Evolutionary conservation across 2,329 filamentous ascomycete genomes (phyloP).

Genomic region (Beauveria australis): DNA sequence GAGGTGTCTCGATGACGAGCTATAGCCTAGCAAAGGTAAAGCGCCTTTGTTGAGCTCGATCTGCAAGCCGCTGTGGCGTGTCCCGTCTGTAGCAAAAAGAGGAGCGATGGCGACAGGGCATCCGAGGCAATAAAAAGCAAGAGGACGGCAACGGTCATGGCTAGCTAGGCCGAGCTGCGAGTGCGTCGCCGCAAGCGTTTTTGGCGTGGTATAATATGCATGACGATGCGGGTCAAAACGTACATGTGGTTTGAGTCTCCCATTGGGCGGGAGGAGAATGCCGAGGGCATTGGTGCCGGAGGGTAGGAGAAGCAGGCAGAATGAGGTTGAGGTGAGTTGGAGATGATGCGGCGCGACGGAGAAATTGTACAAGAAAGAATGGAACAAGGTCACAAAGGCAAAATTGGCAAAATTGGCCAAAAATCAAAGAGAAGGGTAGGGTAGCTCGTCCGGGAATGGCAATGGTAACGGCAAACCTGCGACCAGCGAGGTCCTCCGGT

Average conservation of each 20-base stretch:
- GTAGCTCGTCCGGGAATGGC: not conserved
- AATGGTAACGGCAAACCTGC: not conserved
- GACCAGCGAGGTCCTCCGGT: not conserved
- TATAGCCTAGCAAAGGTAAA: not conserved
- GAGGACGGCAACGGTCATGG: not conserved
- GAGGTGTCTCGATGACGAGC: constrained; percentile 1
- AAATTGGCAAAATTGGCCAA: not conserved
- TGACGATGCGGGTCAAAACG: not conserved
- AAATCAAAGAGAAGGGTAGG: not conserved
- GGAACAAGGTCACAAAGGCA: not conserved
- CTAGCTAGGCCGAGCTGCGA: not conserved
- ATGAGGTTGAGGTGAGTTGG: not conserved
- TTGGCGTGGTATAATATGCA: not conserved
- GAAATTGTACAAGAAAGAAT: not conserved
- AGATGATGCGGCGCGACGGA: not conserved
- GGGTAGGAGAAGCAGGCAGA: not conserved
- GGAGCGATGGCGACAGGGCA: not conserved
- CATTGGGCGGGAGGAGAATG: not conserved
- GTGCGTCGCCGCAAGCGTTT: not conserved
- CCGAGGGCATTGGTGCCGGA: not conserved
- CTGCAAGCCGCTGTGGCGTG: not conserved
- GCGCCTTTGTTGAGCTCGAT: constrained; percentile 2
- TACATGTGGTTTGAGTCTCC: constrained; percentile 9
- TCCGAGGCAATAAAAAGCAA: not conserved
- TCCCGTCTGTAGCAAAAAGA: not conserved